A percentile compares a stretch with the other conserved stretches of the same genome.
Conservation (phyloP, 2,329 filamentous ascomycete species). For the Diaporthe sp. region DNA sequence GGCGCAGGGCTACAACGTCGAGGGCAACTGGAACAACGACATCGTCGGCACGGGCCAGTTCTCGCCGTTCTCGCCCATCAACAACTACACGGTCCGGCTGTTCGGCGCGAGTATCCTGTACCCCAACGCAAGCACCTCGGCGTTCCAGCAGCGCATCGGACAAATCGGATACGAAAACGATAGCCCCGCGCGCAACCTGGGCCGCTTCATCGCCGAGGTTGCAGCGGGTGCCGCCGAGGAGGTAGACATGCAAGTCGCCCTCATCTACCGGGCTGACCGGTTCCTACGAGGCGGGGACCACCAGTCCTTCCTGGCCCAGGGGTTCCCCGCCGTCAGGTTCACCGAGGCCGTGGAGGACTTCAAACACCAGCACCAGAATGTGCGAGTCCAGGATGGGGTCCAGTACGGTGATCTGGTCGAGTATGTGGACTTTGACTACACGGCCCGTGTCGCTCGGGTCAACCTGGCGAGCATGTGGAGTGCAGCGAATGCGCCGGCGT, state of each 20-base stretch:
- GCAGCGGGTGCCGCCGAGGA: constrained; percentile 57
- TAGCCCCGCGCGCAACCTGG: constrained; percentile 62
- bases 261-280: constrained; percentile 68
- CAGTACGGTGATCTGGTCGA: constrained; percentile 68
- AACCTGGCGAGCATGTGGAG: constrained; percentile 68
- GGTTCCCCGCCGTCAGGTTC: constrained; percentile 67
- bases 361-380: constrained; percentile 68
- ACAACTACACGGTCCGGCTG: constrained; percentile 62
- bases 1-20: constrained; percentile 64
- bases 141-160: constrained; percentile 38
- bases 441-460: constrained; percentile 65
- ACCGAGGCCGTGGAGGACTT: constrained; percentile 71
- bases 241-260: constrained; percentile 67
- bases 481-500: constrained; percentile 63
- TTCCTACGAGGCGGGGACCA: constrained; percentile 70
- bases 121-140: constrained; percentile 32
- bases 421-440: constrained; percentile 69
- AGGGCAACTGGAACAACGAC: constrained; percentile 70
- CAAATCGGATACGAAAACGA: constrained; percentile 60
- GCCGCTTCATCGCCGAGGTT: constrained; percentile 67
- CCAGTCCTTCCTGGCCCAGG: constrained; percentile 65
- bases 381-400: constrained; percentile 60
- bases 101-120: constrained; percentile 50
- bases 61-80: constrained; percentile 51
- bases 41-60: constrained; percentile 65